These are phyloP conservation scores for Petasospora rhodanensis DNA, from an alignment of 1,139 yeast species.

Conservation along the genomic window DNA sequence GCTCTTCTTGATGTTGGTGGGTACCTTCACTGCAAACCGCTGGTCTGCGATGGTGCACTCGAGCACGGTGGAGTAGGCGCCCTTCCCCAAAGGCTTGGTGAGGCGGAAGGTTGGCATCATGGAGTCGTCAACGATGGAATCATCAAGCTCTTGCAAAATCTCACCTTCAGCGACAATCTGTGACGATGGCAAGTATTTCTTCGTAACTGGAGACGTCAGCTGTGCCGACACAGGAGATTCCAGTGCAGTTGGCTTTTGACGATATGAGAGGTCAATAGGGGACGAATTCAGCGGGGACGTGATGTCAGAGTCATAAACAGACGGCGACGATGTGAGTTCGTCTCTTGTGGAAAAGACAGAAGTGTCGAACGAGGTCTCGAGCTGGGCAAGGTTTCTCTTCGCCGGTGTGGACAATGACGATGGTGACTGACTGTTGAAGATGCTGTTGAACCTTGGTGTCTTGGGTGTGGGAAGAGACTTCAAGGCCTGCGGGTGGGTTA, in stretches of 20 bases:
- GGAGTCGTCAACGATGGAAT: conserved; percentile 6
- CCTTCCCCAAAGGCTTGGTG: conserved; percentile 24
- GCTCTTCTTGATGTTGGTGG: conserved; percentile 25
- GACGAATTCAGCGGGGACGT: too few relatives aligned
- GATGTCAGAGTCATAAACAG: too few relatives aligned
- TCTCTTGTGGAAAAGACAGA: conserved; percentile 2
- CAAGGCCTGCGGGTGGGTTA: too few relatives aligned
- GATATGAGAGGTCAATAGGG: too few relatives aligned
- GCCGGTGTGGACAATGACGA: conserved; percentile 1
- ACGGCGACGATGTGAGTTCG: too few relatives aligned
- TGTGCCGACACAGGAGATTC: conserved; percentile 3
- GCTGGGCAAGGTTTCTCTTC: too few relatives aligned
- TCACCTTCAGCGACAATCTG: conserved; percentile 1
- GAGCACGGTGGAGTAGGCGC: conserved; percentile 30
- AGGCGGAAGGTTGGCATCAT: conserved; percentile 1
- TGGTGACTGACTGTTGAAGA: conserved; percentile 2
- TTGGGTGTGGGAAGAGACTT: too few relatives aligned
- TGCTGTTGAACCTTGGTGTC: too few relatives aligned
- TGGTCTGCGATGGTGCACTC: conserved; percentile 2
- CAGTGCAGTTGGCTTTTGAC: too few relatives aligned
- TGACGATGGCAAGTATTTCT: conserved; percentile 6
- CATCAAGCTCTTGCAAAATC: conserved; percentile 5
- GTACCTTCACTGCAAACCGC: conserved; percentile 31
- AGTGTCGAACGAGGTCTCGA: too few relatives aligned
- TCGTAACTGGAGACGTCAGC: conserved; percentile 2